Percentiles rank a stretch among this genome's conserved stretches.
phyloP scores from a whole-genome alignment of 78 protist genomes.

The Dictyostelium citrinum region DNA sequence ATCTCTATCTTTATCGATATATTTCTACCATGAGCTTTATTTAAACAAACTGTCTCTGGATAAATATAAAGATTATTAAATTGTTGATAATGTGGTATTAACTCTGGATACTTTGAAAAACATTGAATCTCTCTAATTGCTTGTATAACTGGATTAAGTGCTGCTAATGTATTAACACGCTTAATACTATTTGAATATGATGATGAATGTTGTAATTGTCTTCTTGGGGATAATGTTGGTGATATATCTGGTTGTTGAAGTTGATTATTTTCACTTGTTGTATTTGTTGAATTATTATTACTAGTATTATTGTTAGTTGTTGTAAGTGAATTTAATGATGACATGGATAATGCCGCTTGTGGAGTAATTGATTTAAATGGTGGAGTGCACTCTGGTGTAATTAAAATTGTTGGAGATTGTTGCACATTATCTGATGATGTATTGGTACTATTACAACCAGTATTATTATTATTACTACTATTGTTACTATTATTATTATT shows the following conservation, averaged over 20 bases:
- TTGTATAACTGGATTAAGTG: slow-evolving; percentile 32
- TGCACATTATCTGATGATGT: neutral
- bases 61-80: slow-evolving; percentile 64
- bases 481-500: neutral
- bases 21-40: slow-evolving; percentile 56
- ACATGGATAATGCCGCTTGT: neutral
- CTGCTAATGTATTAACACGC: neutral
- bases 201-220: neutral
- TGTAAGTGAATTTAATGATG: neutral
- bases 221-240: neutral
- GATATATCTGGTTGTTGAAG: neutral
- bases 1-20: slow-evolving; percentile 42
- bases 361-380: neutral
- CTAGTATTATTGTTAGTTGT: neutral
- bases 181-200: neutral
- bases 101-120: slow-evolving; percentile 35
- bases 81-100: slow-evolving; percentile 29
- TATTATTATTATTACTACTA: too few relatives aligned
- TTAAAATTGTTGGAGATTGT: neutral
- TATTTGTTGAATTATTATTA: neutral
- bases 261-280: neutral
- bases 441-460: neutral
- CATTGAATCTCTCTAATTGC: slow-evolving; percentile 58
- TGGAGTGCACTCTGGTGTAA: slow-evolving; percentile 4
- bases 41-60: slow-evolving; percentile 37